Conservation (phyloP, 2,329 filamentous ascomycete genomes). For the Metarhizium anisopliae region DNA sequence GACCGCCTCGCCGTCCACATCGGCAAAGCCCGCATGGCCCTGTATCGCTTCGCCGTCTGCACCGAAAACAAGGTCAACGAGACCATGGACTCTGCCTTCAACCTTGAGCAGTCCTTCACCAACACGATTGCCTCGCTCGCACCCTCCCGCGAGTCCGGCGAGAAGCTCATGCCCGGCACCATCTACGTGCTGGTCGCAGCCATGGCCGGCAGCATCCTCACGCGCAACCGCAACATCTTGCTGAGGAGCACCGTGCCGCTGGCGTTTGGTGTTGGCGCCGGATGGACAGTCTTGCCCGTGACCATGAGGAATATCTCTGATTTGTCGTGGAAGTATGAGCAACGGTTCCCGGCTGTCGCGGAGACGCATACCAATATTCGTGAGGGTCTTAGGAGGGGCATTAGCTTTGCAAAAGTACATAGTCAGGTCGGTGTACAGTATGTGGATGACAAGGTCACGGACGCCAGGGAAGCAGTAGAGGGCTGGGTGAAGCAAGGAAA, state of each 20-base stretch:
- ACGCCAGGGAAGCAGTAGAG: constrained; percentile 69
- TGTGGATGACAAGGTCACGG: constrained; percentile 72
- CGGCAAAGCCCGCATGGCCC: constrained; percentile 66
- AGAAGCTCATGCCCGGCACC: constrained; percentile 79
- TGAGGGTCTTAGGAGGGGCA: constrained; percentile 59
- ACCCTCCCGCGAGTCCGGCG: constrained; percentile 74
- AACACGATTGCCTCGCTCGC: constrained; percentile 81
- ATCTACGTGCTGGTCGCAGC: constrained; percentile 89
- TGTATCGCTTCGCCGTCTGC: constrained; percentile 64
- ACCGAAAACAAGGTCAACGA: constrained; percentile 79
- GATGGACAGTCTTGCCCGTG: constrained; percentile 75
- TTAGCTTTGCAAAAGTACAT: constrained; percentile 67
- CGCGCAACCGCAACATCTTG: constrained; percentile 78
- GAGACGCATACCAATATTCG: constrained; percentile 69
- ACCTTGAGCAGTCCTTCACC: constrained; percentile 84
- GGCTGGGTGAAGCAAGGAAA: constrained; percentile 87
- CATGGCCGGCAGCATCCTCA: constrained; percentile 90
- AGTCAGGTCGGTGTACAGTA: constrained; percentile 59
- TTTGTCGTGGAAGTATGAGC: constrained; percentile 86
- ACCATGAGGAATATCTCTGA: constrained; percentile 86
- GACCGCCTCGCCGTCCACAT: constrained; percentile 82
- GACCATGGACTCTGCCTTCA: constrained; percentile 70
- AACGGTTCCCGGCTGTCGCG: constrained; percentile 73
- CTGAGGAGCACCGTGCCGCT: constrained; percentile 70
- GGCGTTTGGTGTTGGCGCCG: constrained; percentile 71